Percentiles rank a stretch among this genome's conserved stretches.
phyloP scores from a whole-genome alignment of 192 early-diverging fungal species.

The Dispira simplex region DNA sequence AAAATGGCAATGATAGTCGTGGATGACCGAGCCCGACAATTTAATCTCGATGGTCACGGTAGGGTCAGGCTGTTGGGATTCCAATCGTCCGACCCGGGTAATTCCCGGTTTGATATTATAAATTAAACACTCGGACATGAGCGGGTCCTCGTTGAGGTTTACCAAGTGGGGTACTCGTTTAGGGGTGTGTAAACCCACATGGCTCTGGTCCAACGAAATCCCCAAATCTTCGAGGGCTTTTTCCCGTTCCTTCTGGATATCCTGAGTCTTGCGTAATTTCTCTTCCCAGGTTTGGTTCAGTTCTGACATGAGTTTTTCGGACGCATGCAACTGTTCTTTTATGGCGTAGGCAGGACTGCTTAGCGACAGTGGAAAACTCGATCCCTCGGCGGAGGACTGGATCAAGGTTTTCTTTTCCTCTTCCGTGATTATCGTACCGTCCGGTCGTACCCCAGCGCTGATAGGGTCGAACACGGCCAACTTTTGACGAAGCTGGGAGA shows the following conservation, averaged over 20 bases:
- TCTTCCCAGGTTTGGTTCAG: slow-evolving; percentile 76
- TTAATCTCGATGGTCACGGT: slow-evolving; percentile 29
- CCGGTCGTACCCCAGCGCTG: slow-evolving; percentile 17
- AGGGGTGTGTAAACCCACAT: slow-evolving; percentile 59
- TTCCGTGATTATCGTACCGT: slow-evolving; percentile 12
- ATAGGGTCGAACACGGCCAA: slow-evolving; percentile 29
- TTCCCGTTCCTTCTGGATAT: slow-evolving; percentile 57
- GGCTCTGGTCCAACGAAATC: slow-evolving; percentile 50
- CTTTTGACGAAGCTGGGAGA: slow-evolving; percentile 41
- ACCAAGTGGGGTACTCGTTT: slow-evolving; percentile 71
- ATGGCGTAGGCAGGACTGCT: slow-evolving; percentile 19
- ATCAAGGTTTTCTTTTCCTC: slow-evolving; percentile 3
- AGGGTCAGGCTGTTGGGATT: slow-evolving; percentile 13
- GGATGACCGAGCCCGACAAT: slow-evolving; percentile 39
- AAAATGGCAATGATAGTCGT: slow-evolving; percentile 55
- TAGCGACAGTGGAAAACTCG: background rate
- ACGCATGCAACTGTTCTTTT: slow-evolving; percentile 63
- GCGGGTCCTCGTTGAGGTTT: slow-evolving; percentile 80
- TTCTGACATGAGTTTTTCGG: slow-evolving; percentile 75
- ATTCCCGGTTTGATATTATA: slow-evolving; percentile 66
- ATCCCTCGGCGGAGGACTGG: background rate
- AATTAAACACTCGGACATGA: slow-evolving; percentile 81
- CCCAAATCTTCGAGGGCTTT: slow-evolving; percentile 63
- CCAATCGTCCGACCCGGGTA: slow-evolving; percentile 45
- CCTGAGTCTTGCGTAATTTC: slow-evolving; percentile 51